Evolutionary conservation across 495 filamentous ascomycete genomes (phyloP), one percentile per base, ranked within the genome.

Genomic region (Durotheca rogersii): DNA sequence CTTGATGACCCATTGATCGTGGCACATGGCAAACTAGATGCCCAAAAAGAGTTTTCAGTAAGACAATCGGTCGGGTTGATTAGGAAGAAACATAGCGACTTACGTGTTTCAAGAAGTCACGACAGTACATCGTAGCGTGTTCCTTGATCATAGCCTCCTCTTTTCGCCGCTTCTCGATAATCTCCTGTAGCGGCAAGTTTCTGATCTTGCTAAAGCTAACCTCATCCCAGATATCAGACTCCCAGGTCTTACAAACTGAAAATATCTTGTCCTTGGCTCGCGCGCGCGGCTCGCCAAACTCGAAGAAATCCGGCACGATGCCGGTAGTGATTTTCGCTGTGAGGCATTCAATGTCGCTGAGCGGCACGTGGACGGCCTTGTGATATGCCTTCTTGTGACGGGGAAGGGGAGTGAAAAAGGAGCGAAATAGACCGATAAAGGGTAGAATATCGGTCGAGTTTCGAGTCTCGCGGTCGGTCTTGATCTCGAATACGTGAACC

Each of bases 1-100:
- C 64, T 90, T 85, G 61, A 98, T 87, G 33, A 90, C 74, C 89
- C 90, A 96, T 70, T 95, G 87, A 64, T 96, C 89, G 61, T 96
- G 87, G 64, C 87, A 83, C 89, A 95, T 94, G 40, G 89, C 84
- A 62, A 89, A 96, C 65, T 70, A 20, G 1, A 27, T 79, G 85
- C 43, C 5, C 30, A 18, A 40, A 60, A 48, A 57, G 44, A 9
- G 51, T 23, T 6, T 30, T 1, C 19, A 35, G 10, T 6, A 33
- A n/a, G n/a, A n/a, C n/a, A n/a, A n/a, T n/a, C n/a, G n/a, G n/a
- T n/a, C n/a, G n/a, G n/a, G n/a, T n/a, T 9, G 7, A 16, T 34
- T 11, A 31, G 27, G 9, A 5, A 6, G 7, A 5, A 7, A 14
- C 31, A 19, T 7, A 23, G 9, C n/a, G n/a, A 37, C 2, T 77